Evolutionary conservation across 129 eudicot genomes (phyloP).

Genomic region (Tanacetum coccineum): DNA sequence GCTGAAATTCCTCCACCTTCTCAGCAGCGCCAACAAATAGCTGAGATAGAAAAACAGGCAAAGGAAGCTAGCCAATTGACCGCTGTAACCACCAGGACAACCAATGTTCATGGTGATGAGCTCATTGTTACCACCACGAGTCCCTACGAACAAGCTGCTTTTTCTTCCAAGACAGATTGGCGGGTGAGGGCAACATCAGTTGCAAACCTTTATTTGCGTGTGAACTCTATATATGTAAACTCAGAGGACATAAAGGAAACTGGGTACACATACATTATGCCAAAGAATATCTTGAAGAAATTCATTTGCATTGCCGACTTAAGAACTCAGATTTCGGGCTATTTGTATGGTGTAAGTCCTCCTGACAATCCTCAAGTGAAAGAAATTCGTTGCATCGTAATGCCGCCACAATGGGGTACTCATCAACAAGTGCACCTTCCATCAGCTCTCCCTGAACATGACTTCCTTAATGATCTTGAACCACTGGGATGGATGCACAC

Average conservation of each 20-base stretch:
- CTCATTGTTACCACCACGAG: constrained; percentile 93
- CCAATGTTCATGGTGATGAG: constrained; percentile 95
- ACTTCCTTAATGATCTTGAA: constrained; percentile 88
- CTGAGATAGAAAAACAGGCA: constrained; percentile 99
- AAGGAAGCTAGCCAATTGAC: constrained; percentile 95
- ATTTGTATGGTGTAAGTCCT: constrained; percentile 93
- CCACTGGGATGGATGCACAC: constrained; percentile 99
- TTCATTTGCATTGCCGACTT: constrained; percentile 93
- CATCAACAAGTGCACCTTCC: constrained; percentile 98
- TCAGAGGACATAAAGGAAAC: constrained; percentile 99
- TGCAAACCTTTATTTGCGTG: constrained; percentile 90
- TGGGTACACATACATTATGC: constrained; percentile 95
- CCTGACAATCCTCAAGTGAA: constrained; percentile 99
- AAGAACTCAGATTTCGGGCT: constrained; percentile 87
- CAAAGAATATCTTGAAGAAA: constrained; percentile 92
- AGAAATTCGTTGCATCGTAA: constrained; percentile 91
- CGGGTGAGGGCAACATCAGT: constrained; percentile 99
- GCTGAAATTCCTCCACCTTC: constrained; percentile 99
- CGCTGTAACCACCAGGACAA: constrained; percentile 87
- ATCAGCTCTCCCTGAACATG: constrained; percentile 93
- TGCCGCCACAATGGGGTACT: constrained; percentile 99
- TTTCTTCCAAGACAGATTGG: constrained; percentile 97
- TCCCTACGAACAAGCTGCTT: constrained; percentile 92
- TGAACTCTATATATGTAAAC: constrained; percentile 90
- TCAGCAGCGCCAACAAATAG: constrained; percentile 95